These are phyloP conservation scores for Raffaelea albimanens DNA, from an alignment of 2,329 filamentous ascomycete genomes.

Conservation along the genomic window DNA sequence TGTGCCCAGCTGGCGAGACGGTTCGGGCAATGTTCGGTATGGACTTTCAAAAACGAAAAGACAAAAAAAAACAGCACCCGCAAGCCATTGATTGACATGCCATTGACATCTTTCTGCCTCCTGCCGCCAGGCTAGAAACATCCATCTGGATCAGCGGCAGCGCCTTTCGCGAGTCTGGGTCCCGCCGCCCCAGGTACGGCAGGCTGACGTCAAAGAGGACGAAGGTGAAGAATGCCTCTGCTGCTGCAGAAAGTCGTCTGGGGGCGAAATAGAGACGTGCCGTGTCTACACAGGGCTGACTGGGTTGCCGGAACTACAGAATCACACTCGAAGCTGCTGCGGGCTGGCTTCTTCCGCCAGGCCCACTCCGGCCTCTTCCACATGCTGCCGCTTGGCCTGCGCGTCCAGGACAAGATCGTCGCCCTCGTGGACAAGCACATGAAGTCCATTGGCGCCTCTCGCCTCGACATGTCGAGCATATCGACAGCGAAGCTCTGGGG, in stretches of 20 bases:
- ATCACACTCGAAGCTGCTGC: conserved; percentile 56
- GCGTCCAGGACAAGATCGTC: conserved; percentile 85
- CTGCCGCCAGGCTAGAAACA: conserved; percentile 3
- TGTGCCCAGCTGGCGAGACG: background rate
- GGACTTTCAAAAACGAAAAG: background rate
- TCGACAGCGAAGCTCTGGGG: conserved; percentile 80
- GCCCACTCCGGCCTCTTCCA: conserved; percentile 89
- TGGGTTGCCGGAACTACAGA: conserved; percentile 38
- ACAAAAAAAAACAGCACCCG: too few species aligned
- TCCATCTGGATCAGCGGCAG: conserved; percentile 17
- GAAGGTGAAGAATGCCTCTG: conserved; percentile 32
- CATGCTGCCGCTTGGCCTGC: conserved; percentile 73
- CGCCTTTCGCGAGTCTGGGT: conserved; percentile 71
- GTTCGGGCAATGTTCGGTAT: background rate
- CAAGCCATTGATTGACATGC: background rate
- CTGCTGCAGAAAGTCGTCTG: too few species aligned
- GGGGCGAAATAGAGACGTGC: too few species aligned
- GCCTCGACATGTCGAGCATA: conserved; percentile 72
- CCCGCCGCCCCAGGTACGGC: conserved; percentile 48
- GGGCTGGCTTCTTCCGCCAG: conserved; percentile 65
- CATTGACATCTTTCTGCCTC: too few species aligned
- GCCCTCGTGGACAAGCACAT: conserved; percentile 82
- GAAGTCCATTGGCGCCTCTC: conserved; percentile 71
- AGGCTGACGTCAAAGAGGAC: conserved; percentile 47
- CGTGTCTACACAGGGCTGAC: conserved; percentile 10